Base-by-base conservation (phyloP, 148 eudicot species). In the Fagopyrum esculentum region DNA sequence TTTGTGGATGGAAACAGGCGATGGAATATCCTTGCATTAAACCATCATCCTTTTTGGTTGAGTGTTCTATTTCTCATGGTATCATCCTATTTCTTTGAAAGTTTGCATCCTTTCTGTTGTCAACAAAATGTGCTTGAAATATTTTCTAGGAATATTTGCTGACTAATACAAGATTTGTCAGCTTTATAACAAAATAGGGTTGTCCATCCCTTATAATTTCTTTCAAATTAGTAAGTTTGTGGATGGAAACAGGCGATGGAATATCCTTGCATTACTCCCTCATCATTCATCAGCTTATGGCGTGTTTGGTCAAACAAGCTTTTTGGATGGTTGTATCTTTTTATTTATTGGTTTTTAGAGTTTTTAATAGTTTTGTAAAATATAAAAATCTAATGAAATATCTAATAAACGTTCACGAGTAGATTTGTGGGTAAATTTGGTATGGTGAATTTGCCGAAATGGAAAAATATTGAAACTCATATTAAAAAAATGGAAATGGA, bases 71-170 rank as follows among this genome's bases (percentile, higher is more conserved):
- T 0, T 61, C 45, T 45, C 7, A 35, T 66, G 71, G n/a, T 12
- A 13, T 66, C 40, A 61, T 52, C 10, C 29, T 26, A 61, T 15
- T 29, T 63, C 11, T 17, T n/a, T 66, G n/a, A 5, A 35, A 66
- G 71, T 66, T 40, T 66, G 1, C 71, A 66, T 40, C 46, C 0
- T 43, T 63, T 63, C 69, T 63, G 5, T 30, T 63, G 46, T 9
- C 71, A 66, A 66, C 47, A 40, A 66, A 66, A 57, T 40, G 47
- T 66, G 16, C 43, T 66, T 66, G 71, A 66, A 66, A 15, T 46
- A 66, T 40, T 66, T 40, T 40, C 45, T 66, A 35, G 47, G 71
- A 40, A 40, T 13, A 40, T 13, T 40, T 40, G 17, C 47, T 17
- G 6, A 40, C 15, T 66, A 5, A 40, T 13, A 13, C n/a, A 5